These are phyloP conservation scores for Gossypium davidsonii DNA, from an alignment of 441 rosid species.

Conservation along the genomic window DNA sequence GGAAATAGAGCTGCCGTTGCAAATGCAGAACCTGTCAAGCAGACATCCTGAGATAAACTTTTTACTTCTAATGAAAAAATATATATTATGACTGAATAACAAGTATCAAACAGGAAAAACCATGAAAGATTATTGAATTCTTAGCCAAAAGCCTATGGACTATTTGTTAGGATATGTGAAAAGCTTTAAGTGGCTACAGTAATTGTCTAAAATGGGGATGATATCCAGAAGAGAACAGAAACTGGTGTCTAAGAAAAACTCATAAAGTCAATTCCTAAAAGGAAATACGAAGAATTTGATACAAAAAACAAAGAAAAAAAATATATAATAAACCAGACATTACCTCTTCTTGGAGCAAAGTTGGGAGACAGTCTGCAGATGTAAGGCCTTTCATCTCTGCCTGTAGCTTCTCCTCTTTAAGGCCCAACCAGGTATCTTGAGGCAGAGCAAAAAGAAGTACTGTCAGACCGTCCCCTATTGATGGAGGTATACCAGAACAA, in stretches of 20 bases:
- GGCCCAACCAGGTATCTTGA: constrained; percentile 25
- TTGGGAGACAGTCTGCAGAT: constrained; percentile 15
- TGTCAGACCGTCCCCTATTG: constrained; percentile 24
- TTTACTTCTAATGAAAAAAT: not conserved
- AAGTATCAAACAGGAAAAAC: not conserved
- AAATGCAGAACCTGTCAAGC: constrained; percentile 25
- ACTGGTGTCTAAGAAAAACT: not conserved
- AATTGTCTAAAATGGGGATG: not conserved
- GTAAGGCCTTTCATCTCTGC: constrained; percentile 17
- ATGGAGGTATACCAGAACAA: constrained; percentile 24
- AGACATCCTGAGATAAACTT: not conserved
- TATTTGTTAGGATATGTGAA: not conserved
- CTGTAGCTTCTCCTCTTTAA: constrained; percentile 22
- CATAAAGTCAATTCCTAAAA: not conserved
- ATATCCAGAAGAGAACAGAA: not conserved
- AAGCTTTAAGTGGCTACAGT: not conserved
- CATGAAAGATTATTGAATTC: not conserved
- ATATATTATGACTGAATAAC: not conserved
- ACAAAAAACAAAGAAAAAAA: not conserved
- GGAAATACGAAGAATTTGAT: not conserved
- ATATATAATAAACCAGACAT: not conserved
- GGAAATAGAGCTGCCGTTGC: constrained; percentile 22
- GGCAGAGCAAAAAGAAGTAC: constrained; percentile 30
- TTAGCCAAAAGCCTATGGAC: not conserved
- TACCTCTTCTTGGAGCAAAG: constrained; percentile 35